Base-by-base conservation (phyloP, 345 rosid species). In the Melastoma malabathricum region DNA sequence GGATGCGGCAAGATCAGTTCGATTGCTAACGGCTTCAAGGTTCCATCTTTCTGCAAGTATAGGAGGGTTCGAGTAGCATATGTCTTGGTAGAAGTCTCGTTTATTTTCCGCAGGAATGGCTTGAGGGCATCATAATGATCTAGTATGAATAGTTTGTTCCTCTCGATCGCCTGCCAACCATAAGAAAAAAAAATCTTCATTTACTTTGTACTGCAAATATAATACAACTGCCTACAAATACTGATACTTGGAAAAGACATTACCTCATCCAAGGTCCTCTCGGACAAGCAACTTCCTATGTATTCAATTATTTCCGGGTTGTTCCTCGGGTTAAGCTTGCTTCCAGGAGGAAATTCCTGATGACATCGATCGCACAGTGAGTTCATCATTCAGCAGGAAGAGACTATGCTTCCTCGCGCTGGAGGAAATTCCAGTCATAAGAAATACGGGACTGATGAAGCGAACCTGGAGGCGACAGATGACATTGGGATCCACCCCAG, bases 121-220 rank as follows among this genome's bases (percentile, higher is more conserved):
- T 85, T 86, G 55, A 86, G 58, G n/a, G 77, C 41, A 47, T 86
- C 95, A 54, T 89, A 83, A 61, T 89, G 94, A 70, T 89, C 83
- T 45, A 89, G 47, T 67, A 90, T 83, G 72, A 76, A 90, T 50
- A 90, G 62, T 67, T 60, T 78, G 56, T 70, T 80, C 55, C 49
- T 69, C 72, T 63, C 38, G 17, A 86, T 54, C 48, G 98, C 94
- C 96, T 86, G 50, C 27, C 46, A 3, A 22, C 25, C 25, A 22
- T 22, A 19, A 55, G 3, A 29, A 56, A n/a, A n/a, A n/a, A n/a
- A n/a, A 29, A 34, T 17, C 5, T 46, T 56, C 23, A 23, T 19
- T 13, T 25, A 22, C 25, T 22, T 22, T 4, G 25, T 22, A 4
- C 25, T 4, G 25, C 25, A 22, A 22, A 22, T 22, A 2, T 22